Evolutionary conservation across 352 stramenopile species (phyloP).

Genomic region (Pythium volutum): DNA sequence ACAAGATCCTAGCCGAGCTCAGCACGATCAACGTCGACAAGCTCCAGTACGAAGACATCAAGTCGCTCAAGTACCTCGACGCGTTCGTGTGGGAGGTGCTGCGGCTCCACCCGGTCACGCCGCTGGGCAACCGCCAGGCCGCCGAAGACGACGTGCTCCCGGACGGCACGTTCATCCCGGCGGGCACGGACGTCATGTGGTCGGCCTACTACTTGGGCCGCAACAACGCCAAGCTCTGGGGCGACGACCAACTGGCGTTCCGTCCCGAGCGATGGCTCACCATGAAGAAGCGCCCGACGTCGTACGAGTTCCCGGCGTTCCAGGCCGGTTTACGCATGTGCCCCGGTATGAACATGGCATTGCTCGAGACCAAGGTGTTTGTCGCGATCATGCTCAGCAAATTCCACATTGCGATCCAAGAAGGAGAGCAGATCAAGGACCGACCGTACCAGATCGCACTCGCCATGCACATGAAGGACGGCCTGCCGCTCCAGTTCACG

Average conservation of each 20-base stretch:
- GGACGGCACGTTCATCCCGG: slow-evolving; percentile 64
- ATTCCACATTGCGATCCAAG: slow-evolving; percentile 41
- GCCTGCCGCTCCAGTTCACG: slow-evolving; percentile 13
- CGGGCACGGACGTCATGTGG: slow-evolving; percentile 61
- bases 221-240: slow-evolving; percentile 42
- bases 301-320: slow-evolving; percentile 70
- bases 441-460: slow-evolving; percentile 39
- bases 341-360: slow-evolving; percentile 65
- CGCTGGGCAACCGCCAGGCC: slow-evolving; percentile 60
- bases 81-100: slow-evolving; percentile 71
- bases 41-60: slow-evolving; percentile 44
- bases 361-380: slow-evolving; percentile 64
- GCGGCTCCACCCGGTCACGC: slow-evolving; percentile 68
- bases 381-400: slow-evolving; percentile 37
- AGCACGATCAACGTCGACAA: slow-evolving; percentile 22
- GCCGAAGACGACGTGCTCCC: slow-evolving; percentile 59
- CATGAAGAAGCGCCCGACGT: slow-evolving; percentile 46
- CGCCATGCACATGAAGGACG: slow-evolving; percentile 14
- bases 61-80: slow-evolving; percentile 60
- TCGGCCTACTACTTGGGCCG: slow-evolving; percentile 76
- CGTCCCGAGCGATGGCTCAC: slow-evolving; percentile 69
- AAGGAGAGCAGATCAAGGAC: slow-evolving; percentile 32
- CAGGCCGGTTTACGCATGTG: slow-evolving; percentile 62
- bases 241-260: slow-evolving; percentile 44
- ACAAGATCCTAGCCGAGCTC: slow-evolving; percentile 55